Evolutionary conservation across 2,329 filamentous ascomycete genomes (phyloP), one percentile per base, ranked within the genome.

Genomic region (Exophiala oligosperma): DNA sequence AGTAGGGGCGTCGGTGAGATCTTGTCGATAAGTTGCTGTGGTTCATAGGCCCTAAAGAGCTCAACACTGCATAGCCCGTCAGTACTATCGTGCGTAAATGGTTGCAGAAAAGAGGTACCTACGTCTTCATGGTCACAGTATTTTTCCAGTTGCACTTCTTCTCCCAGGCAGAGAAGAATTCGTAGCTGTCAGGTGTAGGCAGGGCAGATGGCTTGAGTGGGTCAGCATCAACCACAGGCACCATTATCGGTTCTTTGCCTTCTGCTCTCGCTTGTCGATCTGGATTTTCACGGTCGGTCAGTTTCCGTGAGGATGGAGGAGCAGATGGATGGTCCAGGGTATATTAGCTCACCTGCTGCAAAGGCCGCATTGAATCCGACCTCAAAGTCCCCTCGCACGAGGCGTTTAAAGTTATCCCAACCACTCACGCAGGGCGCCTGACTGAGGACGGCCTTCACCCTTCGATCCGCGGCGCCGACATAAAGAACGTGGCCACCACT

Each of bases 1-100:
- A 76, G 66, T 51, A 76, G 60, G 4, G 74, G 74, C 12, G 72
- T 74, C 2, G 74, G 74, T 4, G 71, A 66, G 54, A 77, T 76
- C 26, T 64, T 69, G 40, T 73, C 65, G 41, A 76, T 73, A 40
- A 71, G 66, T 6, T 67, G 61, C 4, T 64, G 64, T 46, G 64
- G 63, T 40, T 65, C 54, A 50, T 65, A 66, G 12, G 52, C 62
- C 23, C 64, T 60, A 52, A 66, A 63, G 14, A 61, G 54, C 48
- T 66, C 63, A 37, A 65, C 54, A 5, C 59, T 62, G 35, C 2
- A 52, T n/a, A 26, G 17, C 17, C 17, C 46, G 38, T 41, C 46
- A 55, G 29, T n/a, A 48, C 35, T 41, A 43, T 51, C 32, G 32
- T 8, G 9, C 26, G 50, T 67, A 66, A 11, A 44, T 24, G 28